phyloP scores from a whole-genome alignment of 1,284 basidiomycete genomes.

The Fomitopsis betulina region DNA sequence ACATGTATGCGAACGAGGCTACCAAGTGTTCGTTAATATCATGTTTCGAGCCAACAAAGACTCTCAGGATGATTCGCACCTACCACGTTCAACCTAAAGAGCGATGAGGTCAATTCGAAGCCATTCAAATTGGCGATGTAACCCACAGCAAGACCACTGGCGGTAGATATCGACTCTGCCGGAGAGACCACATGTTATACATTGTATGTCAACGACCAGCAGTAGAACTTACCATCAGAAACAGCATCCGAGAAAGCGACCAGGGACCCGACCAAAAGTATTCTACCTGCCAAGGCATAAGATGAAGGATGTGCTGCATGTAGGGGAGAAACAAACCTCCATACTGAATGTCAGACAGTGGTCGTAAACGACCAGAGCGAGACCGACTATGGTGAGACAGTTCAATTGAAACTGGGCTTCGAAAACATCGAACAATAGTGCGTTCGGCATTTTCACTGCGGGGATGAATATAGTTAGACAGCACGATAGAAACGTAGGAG shows the following conservation, averaged over 20 bases:
- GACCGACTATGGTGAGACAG: no score
- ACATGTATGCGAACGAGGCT: neutral
- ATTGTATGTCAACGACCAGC: neutral
- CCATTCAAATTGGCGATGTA: neutral
- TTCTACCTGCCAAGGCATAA: conserved; percentile 12
- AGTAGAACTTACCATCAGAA: conserved; percentile 18
- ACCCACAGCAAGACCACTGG: conserved; percentile 17
- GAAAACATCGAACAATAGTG: no score
- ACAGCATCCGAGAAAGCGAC: conserved; percentile 21
- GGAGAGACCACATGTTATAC: neutral
- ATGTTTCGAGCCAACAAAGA: neutral
- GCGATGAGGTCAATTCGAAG: neutral
- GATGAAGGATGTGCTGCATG: no score
- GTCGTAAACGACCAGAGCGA: no score
- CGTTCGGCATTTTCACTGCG: no score
- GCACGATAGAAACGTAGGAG: no score
- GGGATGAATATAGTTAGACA: no score
- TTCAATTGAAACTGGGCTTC: no score
- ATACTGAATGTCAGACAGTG: no score
- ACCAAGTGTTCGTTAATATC: neutral
- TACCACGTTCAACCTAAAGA: neutral
- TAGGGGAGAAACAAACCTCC: no score
- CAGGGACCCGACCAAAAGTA: conserved; percentile 25
- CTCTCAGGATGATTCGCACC: neutral
- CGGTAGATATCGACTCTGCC: conserved; percentile 24